Conservation (phyloP, 129 eudicot species). For the Lactuca sativa region DNA sequence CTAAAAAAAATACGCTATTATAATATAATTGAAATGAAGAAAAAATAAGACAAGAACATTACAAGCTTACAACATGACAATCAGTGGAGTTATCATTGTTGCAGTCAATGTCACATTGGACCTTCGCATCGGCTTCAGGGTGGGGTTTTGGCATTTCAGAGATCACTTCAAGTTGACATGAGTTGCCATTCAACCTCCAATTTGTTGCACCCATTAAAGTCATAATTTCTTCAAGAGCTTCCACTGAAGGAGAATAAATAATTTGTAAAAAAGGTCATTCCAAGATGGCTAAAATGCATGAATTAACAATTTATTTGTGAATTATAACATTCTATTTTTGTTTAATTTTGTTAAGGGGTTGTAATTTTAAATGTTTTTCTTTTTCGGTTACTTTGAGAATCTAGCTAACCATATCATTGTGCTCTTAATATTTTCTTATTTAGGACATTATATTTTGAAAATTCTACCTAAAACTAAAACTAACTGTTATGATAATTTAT, state of each 20-base stretch:
- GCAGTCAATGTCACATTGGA: constrained; percentile 57
- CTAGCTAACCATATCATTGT: not conserved
- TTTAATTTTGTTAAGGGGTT: too few species aligned
- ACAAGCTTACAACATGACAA: constrained; percentile 69
- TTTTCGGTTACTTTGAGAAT: not conserved
- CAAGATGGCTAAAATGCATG: not conserved
- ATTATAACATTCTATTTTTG: not conserved
- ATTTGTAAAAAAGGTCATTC: not conserved
- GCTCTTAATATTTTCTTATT: too few species aligned
- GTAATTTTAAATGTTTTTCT: not conserved
- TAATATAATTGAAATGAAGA: not conserved
- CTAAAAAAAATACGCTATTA: not conserved
- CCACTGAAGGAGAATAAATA: constrained; percentile 40
- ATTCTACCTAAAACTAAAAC: too few species aligned
- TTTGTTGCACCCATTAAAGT: constrained; percentile 59
- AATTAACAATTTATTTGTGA: too few species aligned
- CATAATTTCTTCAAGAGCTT: constrained; percentile 52
- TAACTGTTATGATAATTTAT: not conserved
- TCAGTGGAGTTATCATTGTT: constrained; percentile 39
- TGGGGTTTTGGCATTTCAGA: constrained; percentile 32
- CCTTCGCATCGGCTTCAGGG: constrained; percentile 33
- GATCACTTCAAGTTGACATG: constrained; percentile 57
- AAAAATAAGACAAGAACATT: constrained; percentile 21
- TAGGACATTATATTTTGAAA: not conserved
- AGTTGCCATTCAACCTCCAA: constrained; percentile 56